Base-by-base conservation (phyloP, 768 basidiomycete species). In the Trametes cinnabarina region DNA sequence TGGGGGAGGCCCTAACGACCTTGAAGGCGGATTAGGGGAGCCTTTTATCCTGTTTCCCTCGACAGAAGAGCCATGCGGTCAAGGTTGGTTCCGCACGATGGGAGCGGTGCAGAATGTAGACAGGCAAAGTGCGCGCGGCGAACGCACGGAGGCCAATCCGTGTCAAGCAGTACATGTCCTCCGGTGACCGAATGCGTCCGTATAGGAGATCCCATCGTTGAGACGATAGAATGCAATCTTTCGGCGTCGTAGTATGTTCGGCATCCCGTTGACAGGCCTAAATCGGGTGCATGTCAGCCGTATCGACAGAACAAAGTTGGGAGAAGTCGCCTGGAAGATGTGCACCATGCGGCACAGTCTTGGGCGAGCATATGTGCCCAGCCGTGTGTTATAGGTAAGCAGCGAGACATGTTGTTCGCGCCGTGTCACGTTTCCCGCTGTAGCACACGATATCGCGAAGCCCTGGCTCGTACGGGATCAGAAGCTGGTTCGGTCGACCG, bases 81-180 rank as follows among this genome's bases (percentile, higher is more conserved):
- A 48, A 47, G 48, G 51, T 51, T 42, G 25, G 37, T 46, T 47
- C 46, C 30, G 47, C 39, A 41, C 51, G 30, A 28, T 37, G 15
- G 25, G 51, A 30, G 47, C 46, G 39, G 51, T 46, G 47, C 47
- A 47, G 46, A 47, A 53, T 20, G 30, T 28, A 25, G 8, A 25
- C 39, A 52, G 47, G 57, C 57, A 58, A 51, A 47, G 42, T 44
- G 51, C 57, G 51, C 47, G 51, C 57, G 51, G 50, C n/a, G 46
- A 32, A 48, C 57, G 30, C 57, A 48, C 40, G 51, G 34, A 47
- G 39, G 37, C 12, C 35, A 19, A n/a, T 55, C 34, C 19, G 37
- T 40, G 37, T 41, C 30, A 15, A 19, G 17, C 28, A 30, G 39
- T 48, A 41, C 37, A 8, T 6, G 11, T 23, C 20, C 46, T 42